These are phyloP conservation scores for Fusarium oligoseptatum DNA, from an alignment of 2,329 filamentous ascomycete genomes.

Conservation along the genomic window DNA sequence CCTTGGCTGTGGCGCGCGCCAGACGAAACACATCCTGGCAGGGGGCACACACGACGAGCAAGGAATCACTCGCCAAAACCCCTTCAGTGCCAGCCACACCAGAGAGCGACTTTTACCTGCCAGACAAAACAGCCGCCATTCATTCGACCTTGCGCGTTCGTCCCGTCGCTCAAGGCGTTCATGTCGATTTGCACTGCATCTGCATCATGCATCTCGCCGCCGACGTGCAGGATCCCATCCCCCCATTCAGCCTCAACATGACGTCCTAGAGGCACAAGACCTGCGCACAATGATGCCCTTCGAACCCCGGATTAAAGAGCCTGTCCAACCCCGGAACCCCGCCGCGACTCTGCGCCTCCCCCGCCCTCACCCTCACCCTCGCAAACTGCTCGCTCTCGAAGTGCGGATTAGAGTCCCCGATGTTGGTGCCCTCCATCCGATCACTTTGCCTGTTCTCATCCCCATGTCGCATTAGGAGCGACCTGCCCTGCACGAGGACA, in stretches of 20 bases:
- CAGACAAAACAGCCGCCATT: conserved; percentile 3
- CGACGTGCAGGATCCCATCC: conserved; percentile 37
- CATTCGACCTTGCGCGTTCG: conserved; percentile 30
- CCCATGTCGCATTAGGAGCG: conserved; percentile 33
- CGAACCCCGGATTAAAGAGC: conserved; percentile 14
- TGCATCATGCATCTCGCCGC: conserved; percentile 43
- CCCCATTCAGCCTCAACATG: conserved; percentile 44
- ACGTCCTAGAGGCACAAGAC: conserved; percentile 7
- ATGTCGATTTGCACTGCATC: conserved; percentile 31
- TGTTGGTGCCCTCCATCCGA: conserved; percentile 31
- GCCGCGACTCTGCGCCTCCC: conserved; percentile 26
- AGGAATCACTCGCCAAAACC: not conserved
- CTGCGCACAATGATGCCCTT: not conserved
- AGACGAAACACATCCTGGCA: conserved; percentile 43
- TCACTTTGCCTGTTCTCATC: conserved; percentile 28
- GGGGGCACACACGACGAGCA: not conserved
- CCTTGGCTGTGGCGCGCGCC: conserved; percentile 43
- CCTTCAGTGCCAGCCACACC: not conserved
- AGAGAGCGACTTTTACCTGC: not conserved
- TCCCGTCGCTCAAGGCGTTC: conserved; percentile 36
- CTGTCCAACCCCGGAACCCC: conserved; percentile 6
- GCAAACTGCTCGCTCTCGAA: not conserved
- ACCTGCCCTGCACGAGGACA: conserved; percentile 44
- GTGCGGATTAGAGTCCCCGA: conserved; percentile 14
- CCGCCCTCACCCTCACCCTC: conserved; percentile 27